Evolutionary conservation across 177 flowering plant species (phyloP).

Genomic region (Vitis hybrid): DNA sequence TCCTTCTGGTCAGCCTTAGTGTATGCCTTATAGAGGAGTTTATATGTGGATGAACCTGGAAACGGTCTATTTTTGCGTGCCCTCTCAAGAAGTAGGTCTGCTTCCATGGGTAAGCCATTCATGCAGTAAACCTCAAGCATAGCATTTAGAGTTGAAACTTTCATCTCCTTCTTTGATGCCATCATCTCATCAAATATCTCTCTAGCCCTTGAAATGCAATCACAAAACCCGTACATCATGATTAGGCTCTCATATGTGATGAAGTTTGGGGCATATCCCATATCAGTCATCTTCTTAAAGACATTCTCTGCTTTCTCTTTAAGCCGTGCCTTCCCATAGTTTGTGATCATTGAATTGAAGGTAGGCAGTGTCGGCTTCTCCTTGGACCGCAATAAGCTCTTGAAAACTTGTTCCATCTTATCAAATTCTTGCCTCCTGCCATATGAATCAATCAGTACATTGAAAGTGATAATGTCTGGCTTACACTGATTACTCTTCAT

Average conservation of each 20-base stretch:
- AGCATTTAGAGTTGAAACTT: conserved; percentile 77
- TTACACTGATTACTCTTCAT: conserved; percentile 76
- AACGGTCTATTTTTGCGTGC: conserved; percentile 24
- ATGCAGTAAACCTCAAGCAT: conserved; percentile 90
- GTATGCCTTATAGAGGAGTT: conserved; percentile 85
- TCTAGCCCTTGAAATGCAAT: conserved; percentile 72
- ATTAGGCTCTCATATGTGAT: conserved; percentile 82
- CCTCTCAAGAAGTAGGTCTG: conserved; percentile 57
- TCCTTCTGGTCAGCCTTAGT: conserved; percentile 80
- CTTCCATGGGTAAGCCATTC: conserved; percentile 73
- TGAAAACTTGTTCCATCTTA: conserved; percentile 92
- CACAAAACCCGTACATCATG: conserved; percentile 80
- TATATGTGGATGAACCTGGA: conserved; percentile 75
- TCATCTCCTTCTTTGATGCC: conserved; percentile 52
- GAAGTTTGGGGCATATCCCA: conserved; percentile 71
- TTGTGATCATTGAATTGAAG: conserved; percentile 89
- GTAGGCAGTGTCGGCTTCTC: conserved; percentile 87
- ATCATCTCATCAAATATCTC: conserved; percentile 58
- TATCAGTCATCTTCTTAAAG: conserved; percentile 51
- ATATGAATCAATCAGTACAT: conserved; percentile 87
- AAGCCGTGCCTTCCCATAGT: conserved; percentile 90
- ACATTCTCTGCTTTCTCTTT: conserved; percentile 70
- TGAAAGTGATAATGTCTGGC: conserved; percentile 84
- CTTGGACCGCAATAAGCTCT: conserved; percentile 75
- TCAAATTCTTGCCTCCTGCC: conserved; percentile 87